Evolutionary conservation across 495 filamentous ascomycete species (phyloP).

Genomic region (Penicillium flavigenum): DNA sequence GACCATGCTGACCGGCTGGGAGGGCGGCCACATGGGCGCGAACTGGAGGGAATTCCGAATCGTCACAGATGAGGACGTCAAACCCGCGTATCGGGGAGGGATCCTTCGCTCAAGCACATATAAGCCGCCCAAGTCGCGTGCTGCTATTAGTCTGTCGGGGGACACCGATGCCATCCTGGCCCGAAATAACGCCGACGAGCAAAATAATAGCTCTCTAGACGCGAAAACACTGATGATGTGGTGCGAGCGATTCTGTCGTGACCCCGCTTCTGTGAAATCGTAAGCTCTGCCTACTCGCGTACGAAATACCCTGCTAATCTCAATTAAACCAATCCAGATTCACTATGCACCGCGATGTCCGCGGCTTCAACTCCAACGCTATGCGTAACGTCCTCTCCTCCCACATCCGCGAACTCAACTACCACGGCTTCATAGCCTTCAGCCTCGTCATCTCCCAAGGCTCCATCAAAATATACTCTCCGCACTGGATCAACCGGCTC

Average conservation of each 20-base stretch:
- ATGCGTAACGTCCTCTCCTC: conserved; percentile 37
- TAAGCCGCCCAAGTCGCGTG: conserved; percentile 15
- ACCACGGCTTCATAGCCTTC: conserved; percentile 37
- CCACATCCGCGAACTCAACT: conserved; percentile 44
- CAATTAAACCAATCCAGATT: conserved; percentile 27
- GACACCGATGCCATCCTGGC: conserved; percentile 19
- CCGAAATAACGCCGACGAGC: conserved; percentile 10
- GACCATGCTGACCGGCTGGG: conserved; percentile 36
- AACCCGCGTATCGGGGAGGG: conserved; percentile 34
- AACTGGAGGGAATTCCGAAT: conserved; percentile 28
- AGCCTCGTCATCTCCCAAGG: conserved; percentile 23
- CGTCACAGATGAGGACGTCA: conserved; percentile 27
- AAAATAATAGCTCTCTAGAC: not conserved
- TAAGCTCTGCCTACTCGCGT: conserved; percentile 17
- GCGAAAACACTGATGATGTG: conserved; percentile 29
- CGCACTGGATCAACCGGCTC: conserved; percentile 47
- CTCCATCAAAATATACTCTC: conserved; percentile 43
- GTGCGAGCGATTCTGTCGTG: conserved; percentile 43
- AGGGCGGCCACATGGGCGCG: conserved; percentile 7
- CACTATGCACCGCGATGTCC: conserved; percentile 37
- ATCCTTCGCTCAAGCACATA: conserved; percentile 24
- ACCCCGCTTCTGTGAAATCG: conserved; percentile 44
- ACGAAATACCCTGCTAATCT: not conserved
- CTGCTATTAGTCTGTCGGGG: not conserved
- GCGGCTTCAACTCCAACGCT: conserved; percentile 33